Percentiles rank a stretch among this genome's conserved stretches.
phyloP scores from a whole-genome alignment of 129 eudicot genomes.

The Erigeron canadensis region DNA sequence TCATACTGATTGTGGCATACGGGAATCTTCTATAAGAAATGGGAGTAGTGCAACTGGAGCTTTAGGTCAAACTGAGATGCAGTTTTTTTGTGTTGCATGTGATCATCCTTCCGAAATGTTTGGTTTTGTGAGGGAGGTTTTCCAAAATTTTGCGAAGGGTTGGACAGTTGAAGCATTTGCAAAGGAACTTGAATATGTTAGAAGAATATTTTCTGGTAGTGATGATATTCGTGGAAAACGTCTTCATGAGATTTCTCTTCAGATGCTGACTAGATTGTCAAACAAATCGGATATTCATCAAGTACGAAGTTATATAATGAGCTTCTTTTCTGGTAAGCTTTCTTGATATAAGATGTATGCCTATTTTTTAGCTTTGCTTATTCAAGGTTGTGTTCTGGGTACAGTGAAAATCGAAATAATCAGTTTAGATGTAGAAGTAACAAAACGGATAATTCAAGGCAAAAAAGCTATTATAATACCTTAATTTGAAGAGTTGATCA shows the following conservation, averaged over 20 bases:
- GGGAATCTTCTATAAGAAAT: conserved; percentile 72
- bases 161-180: conserved; percentile 74
- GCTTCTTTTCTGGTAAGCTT: conserved; percentile 58
- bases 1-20: conserved; percentile 88
- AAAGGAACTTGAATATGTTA: conserved; percentile 86
- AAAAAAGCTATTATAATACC: background rate
- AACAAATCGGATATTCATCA: conserved; percentile 57
- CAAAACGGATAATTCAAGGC: background rate
- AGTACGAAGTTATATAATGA: conserved; percentile 59
- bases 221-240: conserved; percentile 76
- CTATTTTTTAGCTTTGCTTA: too few species aligned
- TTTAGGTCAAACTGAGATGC: conserved; percentile 83
- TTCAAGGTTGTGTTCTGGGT: conserved; percentile 1
- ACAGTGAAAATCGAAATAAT: background rate
- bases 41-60: conserved; percentile 64
- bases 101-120: conserved; percentile 98
- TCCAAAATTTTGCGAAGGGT: conserved; percentile 73
- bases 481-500: background rate
- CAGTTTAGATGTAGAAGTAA: background rate
- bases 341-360: background rate
- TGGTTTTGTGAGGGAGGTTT: conserved; percentile 96
- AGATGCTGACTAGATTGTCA: conserved; percentile 62
- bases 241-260: conserved; percentile 65
- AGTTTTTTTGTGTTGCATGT: conserved; percentile 95
- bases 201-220: conserved; percentile 70